These are phyloP conservation scores for Collybia nuda DNA, from an alignment of 768 basidiomycete species.

Conservation along the genomic window DNA sequence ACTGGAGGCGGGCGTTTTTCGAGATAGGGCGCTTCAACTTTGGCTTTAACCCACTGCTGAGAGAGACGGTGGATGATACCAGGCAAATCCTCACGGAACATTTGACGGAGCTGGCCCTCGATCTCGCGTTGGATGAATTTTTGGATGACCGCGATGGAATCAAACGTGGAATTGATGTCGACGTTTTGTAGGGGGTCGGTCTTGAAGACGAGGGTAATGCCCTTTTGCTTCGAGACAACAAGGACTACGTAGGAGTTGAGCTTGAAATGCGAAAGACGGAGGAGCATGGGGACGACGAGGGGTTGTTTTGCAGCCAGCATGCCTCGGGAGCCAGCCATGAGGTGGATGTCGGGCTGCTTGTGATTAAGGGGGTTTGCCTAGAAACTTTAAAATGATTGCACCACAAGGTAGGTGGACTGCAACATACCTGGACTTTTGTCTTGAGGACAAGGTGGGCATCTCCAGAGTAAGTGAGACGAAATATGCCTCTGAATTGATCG, in stretches of 20 bases:
- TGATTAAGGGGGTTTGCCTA: constrained; percentile 95
- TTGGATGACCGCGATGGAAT: constrained; percentile 96
- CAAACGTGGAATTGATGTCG: constrained; percentile 96
- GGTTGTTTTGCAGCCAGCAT: constrained; percentile 95
- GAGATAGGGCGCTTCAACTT: constrained; percentile 90
- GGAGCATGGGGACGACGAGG: constrained; percentile 96
- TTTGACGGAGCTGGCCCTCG: constrained; percentile 93
- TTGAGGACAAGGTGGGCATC: constrained; percentile 88
- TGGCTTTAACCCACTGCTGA: constrained; percentile 94
- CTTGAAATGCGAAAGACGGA: constrained; percentile 93
- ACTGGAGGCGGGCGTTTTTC: constrained; percentile 43
- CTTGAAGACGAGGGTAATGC: constrained; percentile 99
- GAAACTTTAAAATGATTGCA: no score
- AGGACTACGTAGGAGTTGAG: constrained; percentile 96
- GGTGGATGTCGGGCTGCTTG: constrained; percentile 86
- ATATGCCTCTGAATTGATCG: constrained; percentile 96
- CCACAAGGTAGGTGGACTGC: neutral
- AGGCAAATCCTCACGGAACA: constrained; percentile 97
- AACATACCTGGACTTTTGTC: constrained; percentile 87
- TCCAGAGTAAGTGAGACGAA: constrained; percentile 90
- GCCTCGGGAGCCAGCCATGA: constrained; percentile 78
- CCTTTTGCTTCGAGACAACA: constrained; percentile 96
- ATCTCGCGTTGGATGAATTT: constrained; percentile 98
- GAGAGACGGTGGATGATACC: constrained; percentile 95
- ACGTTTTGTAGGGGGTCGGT: constrained; percentile 98